Evolutionary conservation across 2,329 filamentous ascomycete genomes (phyloP), one percentile per base, ranked within the genome.

Genomic region (Fusarium guadeloupense): DNA sequence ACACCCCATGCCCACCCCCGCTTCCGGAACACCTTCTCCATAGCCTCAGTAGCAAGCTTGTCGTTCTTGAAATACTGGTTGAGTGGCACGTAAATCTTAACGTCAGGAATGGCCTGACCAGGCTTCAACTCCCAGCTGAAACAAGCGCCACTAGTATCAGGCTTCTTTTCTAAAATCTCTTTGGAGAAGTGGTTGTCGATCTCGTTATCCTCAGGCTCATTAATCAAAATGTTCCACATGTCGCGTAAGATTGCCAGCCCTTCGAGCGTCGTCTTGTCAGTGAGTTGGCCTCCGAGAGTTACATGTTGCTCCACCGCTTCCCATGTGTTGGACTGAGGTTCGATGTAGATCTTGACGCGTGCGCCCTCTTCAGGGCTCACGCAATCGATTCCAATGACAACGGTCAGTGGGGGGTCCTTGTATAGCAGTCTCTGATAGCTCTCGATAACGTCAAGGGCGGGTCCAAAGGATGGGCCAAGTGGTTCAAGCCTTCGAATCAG

Each of bases 371-470:
- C 59, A 5, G 69, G 69, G 21, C 52, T 58, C n/a, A 70, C 35
- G 30, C 69, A 69, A 42, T 71, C 69, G 16, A 71, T 62, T n/a
- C 67, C 66, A 6, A 71, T 66, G 26, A 71, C 68, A 1, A 70
- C 62, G 2, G 68, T 39, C 4, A 68, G 54, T 4, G 64, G 58
- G 0, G 62, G 62, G 7, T 63, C 56, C 16, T 56, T 43, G 7
- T 50, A 61, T 8, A 61, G 13, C 17, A 54, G 57, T 10, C 37
- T 54, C 34, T 65, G 55, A 14, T 66, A 69, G 2, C 31, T 34
- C 33, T 69, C 68, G 7, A 67, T 63, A n/a, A 44, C 53, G 14
- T 65, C 35, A 6, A 67, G 46, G 6, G 64, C 66, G 0, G 59
- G 52, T 1, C 40, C 58, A 6, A 61, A 61, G 1, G 44, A 39